phyloP scores from a whole-genome alignment of 495 filamentous ascomycete species.

The Penicillium goetzii region DNA sequence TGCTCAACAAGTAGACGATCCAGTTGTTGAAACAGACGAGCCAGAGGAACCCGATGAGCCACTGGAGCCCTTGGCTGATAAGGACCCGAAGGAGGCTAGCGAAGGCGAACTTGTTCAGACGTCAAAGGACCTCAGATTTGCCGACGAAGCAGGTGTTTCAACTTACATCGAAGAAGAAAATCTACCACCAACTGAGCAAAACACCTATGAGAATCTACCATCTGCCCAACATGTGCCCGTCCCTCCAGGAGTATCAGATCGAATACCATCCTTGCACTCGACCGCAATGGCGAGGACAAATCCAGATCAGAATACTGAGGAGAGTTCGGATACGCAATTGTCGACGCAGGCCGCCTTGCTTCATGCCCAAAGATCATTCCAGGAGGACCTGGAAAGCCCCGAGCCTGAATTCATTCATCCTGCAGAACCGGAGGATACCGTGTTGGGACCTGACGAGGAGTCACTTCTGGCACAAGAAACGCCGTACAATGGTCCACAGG shows the following conservation, averaged over 20 bases:
- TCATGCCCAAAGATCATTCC: slow-evolving; percentile 52
- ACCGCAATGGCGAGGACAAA: slow-evolving; percentile 34
- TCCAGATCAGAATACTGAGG: slow-evolving; percentile 24
- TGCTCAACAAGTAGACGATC: neutral
- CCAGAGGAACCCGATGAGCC: neutral
- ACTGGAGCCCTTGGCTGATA: neutral
- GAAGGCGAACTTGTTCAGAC: neutral
- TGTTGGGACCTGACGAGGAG: slow-evolving; percentile 20
- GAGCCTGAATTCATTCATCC: slow-evolving; percentile 16
- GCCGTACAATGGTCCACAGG: slow-evolving; percentile 36
- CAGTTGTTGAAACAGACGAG: neutral
- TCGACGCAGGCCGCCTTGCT: slow-evolving; percentile 56
- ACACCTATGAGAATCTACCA: slow-evolving; percentile 42
- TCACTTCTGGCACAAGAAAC: slow-evolving; percentile 38
- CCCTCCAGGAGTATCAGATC: slow-evolving; percentile 35
- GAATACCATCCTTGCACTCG: slow-evolving; percentile 46
- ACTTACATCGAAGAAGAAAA: slow-evolving; percentile 8
- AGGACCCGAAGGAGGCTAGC: neutral
- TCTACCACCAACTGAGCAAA: slow-evolving; percentile 19
- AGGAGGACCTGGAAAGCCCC: slow-evolving; percentile 48
- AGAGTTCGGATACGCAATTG: slow-evolving; percentile 41
- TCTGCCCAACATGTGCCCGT: slow-evolving; percentile 42
- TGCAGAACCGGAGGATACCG: slow-evolving; percentile 21
- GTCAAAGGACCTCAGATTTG: slow-evolving; percentile 27
- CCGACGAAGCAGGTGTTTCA: slow-evolving; percentile 19